Evolutionary conservation across 1,139 yeast genomes (phyloP), one percentile per base, ranked within the genome.

Genomic region (Meyerozyma athensensis): DNA sequence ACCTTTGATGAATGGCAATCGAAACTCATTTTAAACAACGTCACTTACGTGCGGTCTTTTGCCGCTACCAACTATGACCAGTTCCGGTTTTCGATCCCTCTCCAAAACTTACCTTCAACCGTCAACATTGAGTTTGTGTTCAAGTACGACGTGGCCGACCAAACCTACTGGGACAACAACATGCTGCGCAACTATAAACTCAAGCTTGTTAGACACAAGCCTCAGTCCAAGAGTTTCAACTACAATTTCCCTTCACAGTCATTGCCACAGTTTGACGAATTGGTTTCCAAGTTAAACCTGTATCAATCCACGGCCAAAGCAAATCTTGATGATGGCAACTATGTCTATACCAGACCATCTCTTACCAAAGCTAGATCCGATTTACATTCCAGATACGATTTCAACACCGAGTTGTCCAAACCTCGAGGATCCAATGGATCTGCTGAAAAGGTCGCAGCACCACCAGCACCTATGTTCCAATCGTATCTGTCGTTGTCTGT

Each of bases 1-100:
- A 59, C 74, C 3, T 53, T 61, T 38, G 60, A 68, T 45, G 52
- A 56, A 39, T 70, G 76, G 76, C 48, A 54, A 35, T 53, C 66
- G 8, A 55, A 51, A 36, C 47, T 62, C 36, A 54, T 57, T 22
- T 56, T 63, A 42, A 56, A 58, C 32, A 57, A 61, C 34, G 53
- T 56, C 13, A 31, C 48, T 2, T 65, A 52, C 44, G 49, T 55
- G 30, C 57, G 56, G 40, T 57, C 62, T 31, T 48, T 62, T 19
- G 42, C 50, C 4, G 43, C 52, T 16, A 51, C 54, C 19, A 52
- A 56, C 33, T 54, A 52, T 37, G 74, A 68, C 51, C 67, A 64
- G 47, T 69, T 69, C 51, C 56, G 56, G 41, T 66, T 68, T 45
- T 56, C 55, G 34, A 53, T 68, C 19, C 61, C 63, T 7, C 50